These are phyloP conservation scores for Raphanus sativus DNA, from an alignment of 345 rosid genomes.

Conservation along the genomic window DNA sequence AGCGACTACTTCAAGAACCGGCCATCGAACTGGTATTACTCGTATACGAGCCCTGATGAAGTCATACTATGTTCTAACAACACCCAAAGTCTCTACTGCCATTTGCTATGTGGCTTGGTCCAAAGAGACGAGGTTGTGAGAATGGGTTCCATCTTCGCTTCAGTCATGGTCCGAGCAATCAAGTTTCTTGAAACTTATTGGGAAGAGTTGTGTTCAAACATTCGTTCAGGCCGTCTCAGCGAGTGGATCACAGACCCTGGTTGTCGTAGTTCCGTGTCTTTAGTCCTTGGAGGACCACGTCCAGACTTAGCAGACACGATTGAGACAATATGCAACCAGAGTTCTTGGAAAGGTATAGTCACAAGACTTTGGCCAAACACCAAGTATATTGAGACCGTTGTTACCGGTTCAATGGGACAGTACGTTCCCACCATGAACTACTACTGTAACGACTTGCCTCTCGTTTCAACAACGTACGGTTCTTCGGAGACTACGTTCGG, in stretches of 20 bases:
- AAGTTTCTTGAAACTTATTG: constrained; percentile 68
- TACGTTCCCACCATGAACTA: constrained; percentile 69
- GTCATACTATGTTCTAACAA: constrained; percentile 74
- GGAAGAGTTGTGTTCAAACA: constrained; percentile 73
- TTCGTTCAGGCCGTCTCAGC: constrained; percentile 60
- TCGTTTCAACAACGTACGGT: constrained; percentile 83
- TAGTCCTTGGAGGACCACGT: constrained; percentile 47
- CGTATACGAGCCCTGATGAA: constrained; percentile 85
- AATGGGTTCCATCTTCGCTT: constrained; percentile 85
- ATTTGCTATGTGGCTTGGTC: constrained; percentile 74
- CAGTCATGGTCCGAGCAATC: constrained; percentile 77
- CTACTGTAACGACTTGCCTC: constrained; percentile 75
- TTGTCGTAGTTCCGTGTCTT: constrained; percentile 52
- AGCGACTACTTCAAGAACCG: constrained; percentile 74
- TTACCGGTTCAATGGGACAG: constrained; percentile 93
- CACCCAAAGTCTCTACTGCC: constrained; percentile 84
- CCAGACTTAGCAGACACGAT: constrained; percentile 54
- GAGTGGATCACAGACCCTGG: constrained; percentile 70
- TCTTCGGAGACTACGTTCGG: constrained; percentile 91
- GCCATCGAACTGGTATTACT: constrained; percentile 67
- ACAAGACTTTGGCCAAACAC: constrained; percentile 74
- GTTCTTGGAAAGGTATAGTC: constrained; percentile 86
- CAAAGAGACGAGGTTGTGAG: constrained; percentile 74
- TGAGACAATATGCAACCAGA: constrained; percentile 47
- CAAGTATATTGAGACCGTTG: constrained; percentile 77